A percentile compares a stretch with the other conserved stretches of the same genome.
Conservation (phyloP, 2,329 filamentous ascomycete species). For the Fusarium liriodendri region DNA sequence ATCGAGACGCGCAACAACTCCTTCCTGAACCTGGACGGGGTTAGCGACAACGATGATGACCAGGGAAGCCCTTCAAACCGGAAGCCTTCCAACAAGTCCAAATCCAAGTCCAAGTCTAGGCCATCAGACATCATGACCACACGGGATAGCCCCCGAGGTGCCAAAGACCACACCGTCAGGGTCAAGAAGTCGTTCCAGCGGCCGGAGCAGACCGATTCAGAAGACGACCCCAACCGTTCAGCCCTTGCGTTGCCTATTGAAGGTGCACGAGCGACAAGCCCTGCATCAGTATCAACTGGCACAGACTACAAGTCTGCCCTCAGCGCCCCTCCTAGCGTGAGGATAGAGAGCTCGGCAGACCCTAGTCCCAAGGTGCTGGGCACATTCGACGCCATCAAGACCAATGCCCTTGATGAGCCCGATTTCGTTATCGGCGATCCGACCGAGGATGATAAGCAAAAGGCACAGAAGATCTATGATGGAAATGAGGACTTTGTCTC, state of each 20-base stretch:
- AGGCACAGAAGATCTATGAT: conserved; percentile 85
- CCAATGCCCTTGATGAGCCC: conserved; percentile 66
- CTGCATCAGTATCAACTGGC: conserved; percentile 51
- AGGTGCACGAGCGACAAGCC: conserved; percentile 50
- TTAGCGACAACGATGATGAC: conserved; percentile 60
- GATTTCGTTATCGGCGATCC: conserved; percentile 68
- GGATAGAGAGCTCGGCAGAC: conserved; percentile 55
- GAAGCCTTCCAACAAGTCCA: conserved; percentile 26
- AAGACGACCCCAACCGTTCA: conserved; percentile 48
- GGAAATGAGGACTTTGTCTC: conserved; percentile 84
- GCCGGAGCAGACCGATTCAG: conserved; percentile 45
- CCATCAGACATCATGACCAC: conserved; percentile 8
- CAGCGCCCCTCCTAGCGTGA: conserved; percentile 58
- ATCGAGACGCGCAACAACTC: conserved; percentile 56
- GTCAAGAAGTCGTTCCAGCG: conserved; percentile 40
- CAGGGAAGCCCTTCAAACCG: conserved; percentile 23
- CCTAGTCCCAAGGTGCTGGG: conserved; percentile 50
- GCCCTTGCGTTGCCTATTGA: conserved; percentile 58
- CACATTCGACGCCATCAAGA: conserved; percentile 47
- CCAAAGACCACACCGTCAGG: conserved; percentile 45
- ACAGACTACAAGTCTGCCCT: conserved; percentile 56
- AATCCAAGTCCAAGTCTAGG: conserved; percentile 14
- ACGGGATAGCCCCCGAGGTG: conserved; percentile 19
- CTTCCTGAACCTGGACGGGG: conserved; percentile 61
- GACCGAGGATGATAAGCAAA: conserved; percentile 77